A percentile compares a stretch with the other conserved stretches of the same genome.
phyloP scores from a whole-genome alignment of 129 eudicot species.

The Gnaphalium uliginosum region DNA sequence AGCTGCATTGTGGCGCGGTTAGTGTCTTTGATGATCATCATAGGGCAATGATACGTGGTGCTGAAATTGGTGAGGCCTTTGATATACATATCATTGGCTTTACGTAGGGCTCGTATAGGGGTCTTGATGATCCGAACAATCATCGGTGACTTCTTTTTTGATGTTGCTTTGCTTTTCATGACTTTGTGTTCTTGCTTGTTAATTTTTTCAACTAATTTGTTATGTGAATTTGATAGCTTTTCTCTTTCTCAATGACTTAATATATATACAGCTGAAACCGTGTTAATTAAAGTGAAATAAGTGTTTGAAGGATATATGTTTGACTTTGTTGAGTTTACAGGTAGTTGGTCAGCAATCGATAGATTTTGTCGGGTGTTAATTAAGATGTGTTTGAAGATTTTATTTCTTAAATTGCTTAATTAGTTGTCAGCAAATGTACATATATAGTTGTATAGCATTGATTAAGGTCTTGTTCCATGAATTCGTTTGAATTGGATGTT shows the following conservation, averaged over 20 bases:
- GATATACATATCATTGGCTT: slow-evolving; percentile 54
- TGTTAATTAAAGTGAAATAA: slow-evolving; percentile 10
- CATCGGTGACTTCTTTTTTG: slow-evolving; percentile 24
- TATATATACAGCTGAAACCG: slow-evolving; percentile 6
- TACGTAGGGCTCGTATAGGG: slow-evolving; percentile 45
- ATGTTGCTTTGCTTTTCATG: slow-evolving; percentile 38
- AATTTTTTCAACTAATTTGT: background rate
- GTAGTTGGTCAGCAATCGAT: background rate
- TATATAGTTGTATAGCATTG: background rate
- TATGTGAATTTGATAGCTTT: background rate
- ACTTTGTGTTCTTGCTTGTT: slow-evolving; percentile 8
- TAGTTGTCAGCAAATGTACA: background rate
- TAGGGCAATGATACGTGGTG: slow-evolving; percentile 22
- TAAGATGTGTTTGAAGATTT: background rate
- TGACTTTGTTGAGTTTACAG: background rate
- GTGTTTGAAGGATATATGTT: background rate
- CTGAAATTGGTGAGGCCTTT: slow-evolving; percentile 47
- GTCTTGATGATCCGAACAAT: slow-evolving; percentile 36
- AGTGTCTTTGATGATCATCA: slow-evolving; percentile 10
- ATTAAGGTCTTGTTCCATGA: background rate
- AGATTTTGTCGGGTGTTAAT: background rate
- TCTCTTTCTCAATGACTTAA: background rate
- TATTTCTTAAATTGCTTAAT: background rate
- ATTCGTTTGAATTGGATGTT: no score
- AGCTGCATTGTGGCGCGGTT: slow-evolving; percentile 14